Percentiles rank a stretch among this genome's conserved stretches.
Evolutionary conservation across 805 yeast species (phyloP).

Genomic region (Saturnispora hagleri): DNA sequence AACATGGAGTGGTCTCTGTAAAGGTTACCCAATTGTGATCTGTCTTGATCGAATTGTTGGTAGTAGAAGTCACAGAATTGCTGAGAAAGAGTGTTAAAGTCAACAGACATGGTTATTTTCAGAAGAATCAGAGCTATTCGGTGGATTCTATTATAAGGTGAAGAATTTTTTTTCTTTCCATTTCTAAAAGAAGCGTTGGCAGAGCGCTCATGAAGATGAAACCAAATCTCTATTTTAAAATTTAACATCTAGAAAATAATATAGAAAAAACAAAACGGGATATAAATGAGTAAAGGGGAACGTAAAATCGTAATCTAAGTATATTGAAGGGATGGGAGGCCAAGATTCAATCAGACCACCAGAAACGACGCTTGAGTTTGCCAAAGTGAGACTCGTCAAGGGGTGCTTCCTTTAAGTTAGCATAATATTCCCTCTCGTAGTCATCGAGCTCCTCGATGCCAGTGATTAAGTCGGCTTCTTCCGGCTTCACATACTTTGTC

Average conservation of each 20-base stretch:
- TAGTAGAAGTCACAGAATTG: slow-evolving; percentile 94
- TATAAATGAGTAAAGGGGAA: background rate
- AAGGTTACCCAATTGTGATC: slow-evolving; percentile 52
- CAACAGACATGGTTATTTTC: slow-evolving; percentile 24
- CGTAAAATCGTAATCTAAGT: background rate
- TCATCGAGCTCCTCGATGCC: slow-evolving; percentile 41
- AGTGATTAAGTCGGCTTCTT: slow-evolving; percentile 37
- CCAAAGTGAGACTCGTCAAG: background rate
- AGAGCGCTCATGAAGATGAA: background rate
- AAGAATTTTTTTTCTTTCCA: background rate
- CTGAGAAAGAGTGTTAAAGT: slow-evolving; percentile 32
- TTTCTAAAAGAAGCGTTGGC: background rate
- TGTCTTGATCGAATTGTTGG: slow-evolving; percentile 88
- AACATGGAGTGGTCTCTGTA: slow-evolving; percentile 93
- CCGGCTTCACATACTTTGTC: slow-evolving; percentile 33
- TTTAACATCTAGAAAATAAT: background rate
- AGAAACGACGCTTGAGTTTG: background rate
- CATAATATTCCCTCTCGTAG: slow-evolving; percentile 32
- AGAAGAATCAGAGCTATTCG: background rate
- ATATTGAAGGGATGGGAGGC: background rate
- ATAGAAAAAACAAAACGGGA: background rate
- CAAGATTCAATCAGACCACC: slow-evolving; percentile 4
- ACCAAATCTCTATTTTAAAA: background rate
- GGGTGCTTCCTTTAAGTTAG: slow-evolving; percentile 1
- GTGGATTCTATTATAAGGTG: background rate